A percentile compares a stretch with the other conserved stretches of the same genome.
Conservation (phyloP, 148 eudicot genomes). For the Amaranthus palmeri region DNA sequence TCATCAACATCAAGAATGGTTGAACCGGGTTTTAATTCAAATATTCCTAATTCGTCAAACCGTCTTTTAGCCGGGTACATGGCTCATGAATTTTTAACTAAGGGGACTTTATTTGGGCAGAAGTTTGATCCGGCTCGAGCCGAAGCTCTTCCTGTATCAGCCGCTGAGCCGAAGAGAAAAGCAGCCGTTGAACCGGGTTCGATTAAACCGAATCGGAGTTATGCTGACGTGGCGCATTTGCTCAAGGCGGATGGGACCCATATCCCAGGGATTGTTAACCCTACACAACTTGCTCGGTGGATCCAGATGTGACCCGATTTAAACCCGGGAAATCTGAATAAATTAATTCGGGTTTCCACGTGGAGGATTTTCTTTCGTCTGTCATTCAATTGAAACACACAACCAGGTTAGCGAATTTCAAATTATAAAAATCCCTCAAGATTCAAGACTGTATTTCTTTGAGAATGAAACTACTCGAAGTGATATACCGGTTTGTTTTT, state of each 20-base stretch:
- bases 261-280: conserved; percentile 62
- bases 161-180: conserved; percentile 32
- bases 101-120: conserved; percentile 64
- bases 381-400: not conserved
- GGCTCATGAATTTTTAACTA: conserved; percentile 66
- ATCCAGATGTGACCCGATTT: conserved; percentile 47
- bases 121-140: conserved; percentile 59
- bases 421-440: not conserved
- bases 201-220: conserved; percentile 31
- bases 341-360: not conserved
- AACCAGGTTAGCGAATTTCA: not conserved
- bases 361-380: not conserved
- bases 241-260: conserved; percentile 55
- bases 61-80: conserved; percentile 69
- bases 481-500: too few species aligned
- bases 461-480: too few species aligned
- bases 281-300: conserved; percentile 65
- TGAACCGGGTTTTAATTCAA: conserved; percentile 23
- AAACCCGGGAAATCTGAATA: too few species aligned
- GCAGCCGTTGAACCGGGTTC: conserved; percentile 1
- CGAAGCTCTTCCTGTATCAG: conserved; percentile 32
- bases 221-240: conserved; percentile 54
- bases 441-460: too few species aligned
- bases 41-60: conserved; percentile 29
- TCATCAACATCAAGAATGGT: not conserved